Evolutionary conservation across 1,284 basidiomycete species (phyloP), one percentile per base, ranked within the genome.

Genomic region (Melampsora americana): DNA sequence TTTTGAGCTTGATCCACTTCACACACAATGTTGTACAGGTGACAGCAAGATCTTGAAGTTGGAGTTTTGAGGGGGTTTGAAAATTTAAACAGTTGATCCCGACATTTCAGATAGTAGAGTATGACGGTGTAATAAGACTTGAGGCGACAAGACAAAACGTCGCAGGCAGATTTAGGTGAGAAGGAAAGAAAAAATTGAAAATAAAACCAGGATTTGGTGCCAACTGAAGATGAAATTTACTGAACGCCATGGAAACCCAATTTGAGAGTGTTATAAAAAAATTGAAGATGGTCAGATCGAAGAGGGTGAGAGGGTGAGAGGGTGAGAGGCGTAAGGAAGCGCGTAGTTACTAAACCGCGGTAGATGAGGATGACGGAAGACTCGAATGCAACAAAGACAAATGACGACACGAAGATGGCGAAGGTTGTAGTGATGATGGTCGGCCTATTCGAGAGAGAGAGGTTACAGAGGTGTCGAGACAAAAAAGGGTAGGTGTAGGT

Each of bases 361-460:
- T 56, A 56, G 26, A 56, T n/a, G 50, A 56, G 20, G 50, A 56
- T n/a, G 50, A 12, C 50, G 50, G 50, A 18, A n/a, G 50, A 56
- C 26, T n/a, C 50, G 50, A 56, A 56, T 39, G 39, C 39, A 39
- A 39, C 39, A 39, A 39, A 39, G 12, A 39, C 39, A 56, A 56
- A 56, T 56, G 50, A 56, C 50, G 50, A 56, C 50, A 56, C 50
- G 18, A 20, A 26, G 26, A 56, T 56, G 50, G 50, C 50, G 50
- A 56, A 56, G 14, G 50, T 56, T 56, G 39, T 39, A 39, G 39
- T 39, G 39, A 39, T 56, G 50, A n/a, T n/a, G 2, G 50, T 56
- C 50, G 50, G n/a, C 50, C 26, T 56, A 56, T 56, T 56, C 20
- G 26, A 6, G 18, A 56, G n/a, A 48, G 26, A 12, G 50, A 56